A percentile compares a stretch with the other conserved stretches of the same genome.
Evolutionary conservation across 2,329 filamentous ascomycete genomes (phyloP).

Genomic region (Colletotrichum higginsianum): DNA sequence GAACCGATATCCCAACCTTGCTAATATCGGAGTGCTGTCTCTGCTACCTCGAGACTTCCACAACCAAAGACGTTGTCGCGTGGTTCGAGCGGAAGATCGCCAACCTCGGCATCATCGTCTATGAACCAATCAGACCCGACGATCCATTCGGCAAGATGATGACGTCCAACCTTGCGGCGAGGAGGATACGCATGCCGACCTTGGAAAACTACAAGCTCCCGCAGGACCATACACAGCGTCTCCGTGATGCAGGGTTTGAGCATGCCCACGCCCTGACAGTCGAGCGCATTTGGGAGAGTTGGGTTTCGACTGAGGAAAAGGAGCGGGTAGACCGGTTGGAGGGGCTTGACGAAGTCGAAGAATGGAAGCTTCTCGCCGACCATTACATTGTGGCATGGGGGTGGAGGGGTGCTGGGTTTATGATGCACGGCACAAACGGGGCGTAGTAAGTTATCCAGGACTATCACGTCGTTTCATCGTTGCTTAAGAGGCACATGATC

Average conservation of each 20-base stretch:
- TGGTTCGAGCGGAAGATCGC: slow-evolving; percentile 72
- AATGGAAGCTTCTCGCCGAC: slow-evolving; percentile 87
- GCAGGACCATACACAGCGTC: slow-evolving; percentile 75
- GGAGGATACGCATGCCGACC: slow-evolving; percentile 89
- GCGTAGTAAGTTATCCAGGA: slow-evolving; percentile 1
- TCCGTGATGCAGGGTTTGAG: slow-evolving; percentile 77
- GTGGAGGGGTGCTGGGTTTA: slow-evolving; percentile 72
- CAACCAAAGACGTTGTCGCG: slow-evolving; percentile 75
- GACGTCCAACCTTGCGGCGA: slow-evolving; percentile 87
- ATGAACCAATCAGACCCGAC: slow-evolving; percentile 88
- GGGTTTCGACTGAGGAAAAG: slow-evolving; percentile 81
- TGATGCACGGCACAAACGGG: slow-evolving; percentile 22
- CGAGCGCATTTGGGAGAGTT: slow-evolving; percentile 79
- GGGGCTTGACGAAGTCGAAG: slow-evolving; percentile 94
- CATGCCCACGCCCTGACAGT: slow-evolving; percentile 61
- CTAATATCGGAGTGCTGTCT: slow-evolving; percentile 96
- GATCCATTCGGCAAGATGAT: slow-evolving; percentile 94
- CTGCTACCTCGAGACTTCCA: slow-evolving; percentile 82
- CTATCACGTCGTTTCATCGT: background rate
- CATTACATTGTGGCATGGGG: slow-evolving; percentile 96
- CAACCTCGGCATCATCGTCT: slow-evolving; percentile 76
- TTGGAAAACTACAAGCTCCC: slow-evolving; percentile 80
- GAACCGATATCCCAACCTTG: slow-evolving; percentile 79
- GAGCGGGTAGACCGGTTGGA: slow-evolving; percentile 84
- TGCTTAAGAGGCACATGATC: background rate